Conservation (phyloP, 345 rosid species). For the Mercurialis annua region DNA sequence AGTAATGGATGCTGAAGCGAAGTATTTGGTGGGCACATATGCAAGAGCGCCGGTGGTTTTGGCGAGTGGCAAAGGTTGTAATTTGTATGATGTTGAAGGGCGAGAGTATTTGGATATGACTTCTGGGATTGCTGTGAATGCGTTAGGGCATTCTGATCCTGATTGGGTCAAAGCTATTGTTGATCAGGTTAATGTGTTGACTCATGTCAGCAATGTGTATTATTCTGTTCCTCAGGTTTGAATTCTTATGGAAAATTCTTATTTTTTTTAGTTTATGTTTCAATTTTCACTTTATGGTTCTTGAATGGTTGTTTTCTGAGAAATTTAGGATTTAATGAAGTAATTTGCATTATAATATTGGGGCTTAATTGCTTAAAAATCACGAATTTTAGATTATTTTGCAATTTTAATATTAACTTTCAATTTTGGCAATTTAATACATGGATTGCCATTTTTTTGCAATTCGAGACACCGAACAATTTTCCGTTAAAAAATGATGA, state of each 20-base stretch:
- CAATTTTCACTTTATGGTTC: neutral
- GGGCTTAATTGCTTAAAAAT: too few species aligned
- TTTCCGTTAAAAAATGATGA: too few species aligned
- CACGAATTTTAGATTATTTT: too few species aligned
- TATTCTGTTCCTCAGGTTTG: slow-evolving; percentile 75
- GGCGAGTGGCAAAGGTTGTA: slow-evolving; percentile 67
- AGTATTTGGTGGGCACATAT: slow-evolving; percentile 65
- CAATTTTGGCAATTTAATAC: too few species aligned
- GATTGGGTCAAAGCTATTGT: slow-evolving; percentile 73
- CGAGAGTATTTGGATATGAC: slow-evolving; percentile 72
- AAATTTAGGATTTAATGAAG: neutral
- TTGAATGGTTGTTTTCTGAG: neutral
- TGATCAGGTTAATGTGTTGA: slow-evolving; percentile 61
- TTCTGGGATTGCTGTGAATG: slow-evolving; percentile 83
- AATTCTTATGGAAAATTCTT: too few species aligned
- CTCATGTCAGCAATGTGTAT: slow-evolving; percentile 78
- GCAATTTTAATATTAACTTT: too few species aligned
- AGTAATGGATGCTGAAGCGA: slow-evolving; percentile 60
- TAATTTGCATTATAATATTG: too few species aligned
- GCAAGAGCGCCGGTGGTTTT: slow-evolving; percentile 76
- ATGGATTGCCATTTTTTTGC: too few species aligned
- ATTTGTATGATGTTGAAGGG: slow-evolving; percentile 72
- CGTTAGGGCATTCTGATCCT: slow-evolving; percentile 73
- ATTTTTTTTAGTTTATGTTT: neutral
- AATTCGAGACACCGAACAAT: too few species aligned